Percentiles rank a stretch among this genome's conserved stretches.
Evolutionary conservation across 768 basidiomycete genomes (phyloP).

Genomic region (Daedaleopsis nitida): DNA sequence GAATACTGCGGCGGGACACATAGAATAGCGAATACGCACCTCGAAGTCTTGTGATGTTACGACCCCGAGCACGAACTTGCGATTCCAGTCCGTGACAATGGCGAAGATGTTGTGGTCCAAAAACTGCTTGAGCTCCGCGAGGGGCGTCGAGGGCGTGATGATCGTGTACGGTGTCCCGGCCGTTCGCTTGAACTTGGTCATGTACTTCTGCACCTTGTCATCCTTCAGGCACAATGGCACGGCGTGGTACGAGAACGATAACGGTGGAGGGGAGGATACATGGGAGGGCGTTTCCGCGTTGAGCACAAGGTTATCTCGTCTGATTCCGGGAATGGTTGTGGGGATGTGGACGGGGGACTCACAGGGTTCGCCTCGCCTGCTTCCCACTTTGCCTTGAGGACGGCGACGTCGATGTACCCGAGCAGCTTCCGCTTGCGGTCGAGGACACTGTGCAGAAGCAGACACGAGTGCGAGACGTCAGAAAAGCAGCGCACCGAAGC

Average conservation of each 20-base stretch:
- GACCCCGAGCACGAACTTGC: slow-evolving; percentile 83
- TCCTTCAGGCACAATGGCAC: slow-evolving; percentile 41
- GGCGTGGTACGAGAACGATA: neutral
- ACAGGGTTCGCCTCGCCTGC: slow-evolving; percentile 72
- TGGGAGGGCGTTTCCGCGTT: slow-evolving; percentile 7
- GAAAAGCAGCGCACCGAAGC: neutral
- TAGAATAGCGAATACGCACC: slow-evolving; percentile 21
- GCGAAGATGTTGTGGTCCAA: slow-evolving; percentile 74
- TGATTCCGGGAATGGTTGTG: neutral
- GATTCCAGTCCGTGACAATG: slow-evolving; percentile 78
- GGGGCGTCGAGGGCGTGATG: slow-evolving; percentile 79
- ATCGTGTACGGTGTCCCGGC: slow-evolving; percentile 65
- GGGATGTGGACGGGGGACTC: slow-evolving; percentile 28
- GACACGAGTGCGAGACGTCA: neutral
- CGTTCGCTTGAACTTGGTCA: slow-evolving; percentile 73
- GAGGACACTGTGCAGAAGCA: slow-evolving; percentile 57
- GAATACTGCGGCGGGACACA: neutral
- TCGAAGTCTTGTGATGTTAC: slow-evolving; percentile 79
- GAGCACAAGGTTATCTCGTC: slow-evolving; percentile 2
- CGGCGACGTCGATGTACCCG: slow-evolving; percentile 81
- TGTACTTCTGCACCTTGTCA: slow-evolving; percentile 70
- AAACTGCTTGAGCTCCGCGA: slow-evolving; percentile 83
- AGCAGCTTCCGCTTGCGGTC: slow-evolving; percentile 71
- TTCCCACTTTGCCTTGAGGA: slow-evolving; percentile 79
- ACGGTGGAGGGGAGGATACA: neutral